Percentiles rank a stretch among this genome's conserved stretches.
phyloP scores from a whole-genome alignment of 2,329 filamentous ascomycete species.

The Aspergillus melleus region DNA sequence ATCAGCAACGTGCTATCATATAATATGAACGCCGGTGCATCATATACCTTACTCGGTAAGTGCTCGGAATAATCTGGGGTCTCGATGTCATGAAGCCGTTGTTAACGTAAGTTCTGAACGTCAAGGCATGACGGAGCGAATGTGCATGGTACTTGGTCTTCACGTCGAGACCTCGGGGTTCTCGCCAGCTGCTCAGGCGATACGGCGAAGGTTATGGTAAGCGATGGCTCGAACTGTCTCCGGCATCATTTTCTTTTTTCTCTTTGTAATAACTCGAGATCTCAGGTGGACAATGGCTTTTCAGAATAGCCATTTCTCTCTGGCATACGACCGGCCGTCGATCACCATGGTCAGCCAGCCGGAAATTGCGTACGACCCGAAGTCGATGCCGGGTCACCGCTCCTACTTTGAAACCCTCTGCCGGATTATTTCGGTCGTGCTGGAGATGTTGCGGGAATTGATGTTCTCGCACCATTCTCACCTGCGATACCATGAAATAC shows the following conservation, averaged over 20 bases:
- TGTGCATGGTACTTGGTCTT: conserved; percentile 59
- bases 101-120: conserved; percentile 2
- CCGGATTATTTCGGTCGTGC: conserved; percentile 50
- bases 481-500: conserved; percentile 53
- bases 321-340: conserved; percentile 59
- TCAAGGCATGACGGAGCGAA: conserved; percentile 37
- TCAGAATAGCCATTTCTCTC: conserved; percentile 62
- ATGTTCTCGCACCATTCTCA: conserved; percentile 49
- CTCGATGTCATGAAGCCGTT: background rate
- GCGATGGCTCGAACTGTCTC: conserved; percentile 2
- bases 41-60: conserved; percentile 59
- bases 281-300: conserved; percentile 57
- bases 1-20: conserved; percentile 64
- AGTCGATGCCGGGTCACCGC: conserved; percentile 52
- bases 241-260: background rate
- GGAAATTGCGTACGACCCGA: conserved; percentile 49
- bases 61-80: conserved; percentile 16
- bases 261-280: background rate
- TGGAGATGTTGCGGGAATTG: conserved; percentile 58
- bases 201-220: conserved; percentile 40
- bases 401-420: conserved; percentile 59
- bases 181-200: conserved; percentile 44
- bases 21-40: conserved; percentile 65
- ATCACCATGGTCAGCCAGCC: conserved; percentile 53
- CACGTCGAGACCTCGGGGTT: conserved; percentile 55